Base-by-base conservation (phyloP, 1,139 yeast genomes). In the Protomyces macrosporus region DNA sequence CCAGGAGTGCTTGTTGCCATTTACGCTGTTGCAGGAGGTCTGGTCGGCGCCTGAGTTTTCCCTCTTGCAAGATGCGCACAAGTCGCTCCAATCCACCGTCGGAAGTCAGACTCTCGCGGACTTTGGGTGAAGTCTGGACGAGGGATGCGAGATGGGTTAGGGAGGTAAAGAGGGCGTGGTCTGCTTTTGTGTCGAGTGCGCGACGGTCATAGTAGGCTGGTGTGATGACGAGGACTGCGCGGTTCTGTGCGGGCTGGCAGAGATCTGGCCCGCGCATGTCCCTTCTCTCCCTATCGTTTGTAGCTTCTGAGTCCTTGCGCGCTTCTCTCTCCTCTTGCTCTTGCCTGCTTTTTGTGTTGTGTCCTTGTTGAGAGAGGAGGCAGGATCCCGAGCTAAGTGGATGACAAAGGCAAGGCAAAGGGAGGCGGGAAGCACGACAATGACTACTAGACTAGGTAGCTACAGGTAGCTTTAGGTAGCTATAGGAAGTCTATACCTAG, bases 81-180 rank as follows among this genome's bases (percentile, higher is more conserved):
- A 93, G 80, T 59, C 98, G 79, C 73, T 90, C 97, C 55, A 93
- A 78, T 0, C 98, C 98, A 14, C 98, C 98, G 74, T 93, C 98
- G 32, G 79, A 79, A 12, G 96, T 83, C 54, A 93, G 79, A 0
- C 97, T 90, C 71, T 93, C 98, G 60, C 98, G 80, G 3, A 93
- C 96, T 71, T 91, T 87, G 42, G 90, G 87, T 69, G 90, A 86
- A 12, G 95, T 86, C 1, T 95, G 87, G 0, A 95, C 90, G 55
- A 93, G 80, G 72, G 87, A 89, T 0, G 97, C 90, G 65, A 93
- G 79, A 76, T 90, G 95, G 74, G 93, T 91, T 69, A 93, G 78
- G 7, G 97, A 89, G 78, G 90, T 90, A 64, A 93, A 95, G 67
- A 93, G 80, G 0, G 98, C 98, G 69, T 88, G 84, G 72, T 89